Evolutionary conservation across 352 stramenopile genomes (phyloP).

Genomic region (Blastocystis sp.): DNA sequence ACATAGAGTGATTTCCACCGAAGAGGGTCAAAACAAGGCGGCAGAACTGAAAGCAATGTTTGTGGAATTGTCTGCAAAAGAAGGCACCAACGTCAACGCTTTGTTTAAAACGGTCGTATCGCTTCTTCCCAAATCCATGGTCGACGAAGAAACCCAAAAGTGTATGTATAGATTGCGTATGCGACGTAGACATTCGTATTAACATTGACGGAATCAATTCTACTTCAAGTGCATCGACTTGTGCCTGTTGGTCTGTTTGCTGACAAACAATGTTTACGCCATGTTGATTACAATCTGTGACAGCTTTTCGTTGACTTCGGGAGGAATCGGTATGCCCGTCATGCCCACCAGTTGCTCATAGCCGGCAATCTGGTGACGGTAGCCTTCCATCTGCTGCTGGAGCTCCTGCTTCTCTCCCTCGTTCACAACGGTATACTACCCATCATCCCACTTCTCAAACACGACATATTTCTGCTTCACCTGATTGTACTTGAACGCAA

Average conservation of each 20-base stretch:
- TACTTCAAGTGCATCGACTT: neutral
- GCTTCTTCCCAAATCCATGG: constrained; percentile 73
- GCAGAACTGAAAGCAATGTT: constrained; percentile 95
- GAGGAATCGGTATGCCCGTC: neutral
- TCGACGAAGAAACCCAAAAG: neutral
- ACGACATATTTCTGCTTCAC: neutral
- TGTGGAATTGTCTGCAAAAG: constrained; percentile 96
- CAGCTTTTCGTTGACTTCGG: constrained; percentile 21
- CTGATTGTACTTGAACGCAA: constrained; percentile 5
- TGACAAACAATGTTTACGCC: constrained; percentile 22
- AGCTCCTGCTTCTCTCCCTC: constrained; percentile 23
- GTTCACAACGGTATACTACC: constrained; percentile 1
- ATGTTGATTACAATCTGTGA: constrained; percentile 42
- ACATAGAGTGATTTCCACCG: constrained; percentile 79
- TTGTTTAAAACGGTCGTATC: constrained; percentile 95
- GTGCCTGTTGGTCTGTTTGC: neutral
- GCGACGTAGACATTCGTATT: constrained; percentile 33
- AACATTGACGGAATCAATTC: neutral
- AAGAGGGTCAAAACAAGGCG: constrained; percentile 90
- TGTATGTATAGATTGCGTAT: neutral
- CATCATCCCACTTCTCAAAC: neutral
- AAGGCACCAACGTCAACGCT: constrained; percentile 81
- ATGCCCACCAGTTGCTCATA: constrained; percentile 29
- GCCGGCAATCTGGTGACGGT: neutral
- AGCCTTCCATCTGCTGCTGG: neutral